phyloP scores from a whole-genome alignment of 1,284 basidiomycete genomes.

The Ceratobasidium sp. region DNA sequence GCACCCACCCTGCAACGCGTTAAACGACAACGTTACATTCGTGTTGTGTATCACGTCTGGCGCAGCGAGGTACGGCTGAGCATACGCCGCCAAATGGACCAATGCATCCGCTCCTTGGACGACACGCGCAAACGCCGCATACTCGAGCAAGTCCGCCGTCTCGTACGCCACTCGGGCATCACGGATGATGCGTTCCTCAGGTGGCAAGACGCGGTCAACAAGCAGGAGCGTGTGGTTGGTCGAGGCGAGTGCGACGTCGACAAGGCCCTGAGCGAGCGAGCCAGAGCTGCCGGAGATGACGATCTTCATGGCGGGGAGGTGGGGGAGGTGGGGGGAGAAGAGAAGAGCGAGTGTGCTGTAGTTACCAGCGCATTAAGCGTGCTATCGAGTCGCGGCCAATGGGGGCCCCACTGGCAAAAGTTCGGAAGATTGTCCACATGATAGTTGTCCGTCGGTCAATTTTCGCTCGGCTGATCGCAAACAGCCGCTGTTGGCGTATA shows the following conservation, averaged over 20 bases:
- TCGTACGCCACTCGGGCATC: slow-evolving; percentile 47
- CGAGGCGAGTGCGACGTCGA: slow-evolving; percentile 49
- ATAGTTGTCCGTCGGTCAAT: slow-evolving; percentile 3
- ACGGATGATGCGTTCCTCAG: slow-evolving; percentile 46
- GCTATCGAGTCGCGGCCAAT: neutral
- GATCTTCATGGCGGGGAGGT: slow-evolving; percentile 52
- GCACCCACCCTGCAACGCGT: slow-evolving; percentile 44
- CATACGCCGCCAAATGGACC: slow-evolving; percentile 56
- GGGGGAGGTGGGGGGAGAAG: slow-evolving; percentile 11
- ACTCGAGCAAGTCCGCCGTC: slow-evolving; percentile 52
- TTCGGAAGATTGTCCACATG: slow-evolving; percentile 13
- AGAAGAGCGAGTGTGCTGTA: slow-evolving; percentile 1
- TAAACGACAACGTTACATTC: slow-evolving; percentile 52
- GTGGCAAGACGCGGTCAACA: slow-evolving; percentile 44
- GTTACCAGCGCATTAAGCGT: slow-evolving; percentile 13
- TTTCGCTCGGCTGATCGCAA: slow-evolving; percentile 4
- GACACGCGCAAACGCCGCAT: slow-evolving; percentile 50
- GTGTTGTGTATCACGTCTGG: slow-evolving; percentile 54
- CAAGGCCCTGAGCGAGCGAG: slow-evolving; percentile 51
- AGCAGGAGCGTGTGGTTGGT: slow-evolving; percentile 52
- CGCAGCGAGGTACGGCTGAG: slow-evolving; percentile 51
- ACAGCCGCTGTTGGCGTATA: neutral
- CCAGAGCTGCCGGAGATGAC: slow-evolving; percentile 56
- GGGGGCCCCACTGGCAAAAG: neutral
- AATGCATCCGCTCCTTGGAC: slow-evolving; percentile 52